Conservation (phyloP, 768 basidiomycete species). For the Suillus variegatus region DNA sequence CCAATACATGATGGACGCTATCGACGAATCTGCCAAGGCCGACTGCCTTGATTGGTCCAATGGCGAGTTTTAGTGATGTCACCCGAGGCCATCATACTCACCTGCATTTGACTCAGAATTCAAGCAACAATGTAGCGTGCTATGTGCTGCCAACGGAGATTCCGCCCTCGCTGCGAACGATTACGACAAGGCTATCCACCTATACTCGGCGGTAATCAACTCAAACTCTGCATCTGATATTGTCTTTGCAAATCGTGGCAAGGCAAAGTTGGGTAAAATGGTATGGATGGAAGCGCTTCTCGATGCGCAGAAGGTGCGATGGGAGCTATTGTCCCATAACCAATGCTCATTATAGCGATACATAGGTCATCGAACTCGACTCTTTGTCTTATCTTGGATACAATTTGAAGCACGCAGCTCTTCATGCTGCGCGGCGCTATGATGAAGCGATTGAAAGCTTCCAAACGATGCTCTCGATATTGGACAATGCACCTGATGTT, state of each 20-base stretch:
- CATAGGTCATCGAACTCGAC: not conserved
- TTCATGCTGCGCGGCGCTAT: not conserved
- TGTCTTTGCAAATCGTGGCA: not conserved
- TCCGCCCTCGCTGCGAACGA: not conserved
- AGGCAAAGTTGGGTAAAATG: not conserved
- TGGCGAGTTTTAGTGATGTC: not conserved
- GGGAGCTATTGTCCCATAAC: not conserved
- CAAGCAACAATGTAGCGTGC: not conserved
- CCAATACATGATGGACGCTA: not conserved
- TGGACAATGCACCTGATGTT: not conserved
- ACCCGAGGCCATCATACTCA: not conserved
- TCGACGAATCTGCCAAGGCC: not conserved
- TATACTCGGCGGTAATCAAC: not conserved
- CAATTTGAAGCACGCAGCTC: not conserved
- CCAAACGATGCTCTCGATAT: not conserved
- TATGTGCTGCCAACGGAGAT: not conserved
- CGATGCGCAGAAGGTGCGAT: not conserved
- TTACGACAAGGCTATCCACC: not conserved
- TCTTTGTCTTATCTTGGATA: not conserved
- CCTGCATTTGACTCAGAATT: not conserved
- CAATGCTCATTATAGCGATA: not conserved
- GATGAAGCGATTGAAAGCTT: not conserved
- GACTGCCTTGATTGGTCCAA: not conserved
- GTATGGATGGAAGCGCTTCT: not conserved
- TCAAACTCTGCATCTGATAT: not conserved